Evolutionary conservation across 1,284 basidiomycete genomes (phyloP).

Genomic region (Fomitopsis pinicola): DNA sequence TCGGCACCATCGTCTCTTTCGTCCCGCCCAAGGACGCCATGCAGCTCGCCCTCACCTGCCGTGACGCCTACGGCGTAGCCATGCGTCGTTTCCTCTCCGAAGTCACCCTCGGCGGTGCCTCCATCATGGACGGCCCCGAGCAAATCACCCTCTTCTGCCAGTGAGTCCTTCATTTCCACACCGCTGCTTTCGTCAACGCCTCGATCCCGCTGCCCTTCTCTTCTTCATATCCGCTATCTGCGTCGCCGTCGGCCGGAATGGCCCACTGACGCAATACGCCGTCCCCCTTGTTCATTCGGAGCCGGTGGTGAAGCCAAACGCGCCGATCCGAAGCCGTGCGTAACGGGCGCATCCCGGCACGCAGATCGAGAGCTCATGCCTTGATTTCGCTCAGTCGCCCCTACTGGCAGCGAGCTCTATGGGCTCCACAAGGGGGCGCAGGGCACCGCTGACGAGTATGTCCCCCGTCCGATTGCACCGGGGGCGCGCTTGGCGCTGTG

Average conservation of each 20-base stretch:
- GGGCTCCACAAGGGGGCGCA: too few species aligned
- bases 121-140: not conserved
- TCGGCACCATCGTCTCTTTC: not conserved
- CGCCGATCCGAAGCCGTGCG: too few species aligned
- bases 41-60: slow-evolving; percentile 4
- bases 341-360: too few species aligned
- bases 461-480: too few species aligned
- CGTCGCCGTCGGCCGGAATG: not conserved
- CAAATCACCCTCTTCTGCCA: slow-evolving; percentile 1
- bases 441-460: too few species aligned
- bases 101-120: slow-evolving; percentile 2
- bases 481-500: too few species aligned
- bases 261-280: not conserved
- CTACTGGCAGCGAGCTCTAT: too few species aligned
- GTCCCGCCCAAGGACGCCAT: slow-evolving; percentile 1
- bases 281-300: not conserved
- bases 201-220: not conserved
- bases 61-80: slow-evolving; percentile 3
- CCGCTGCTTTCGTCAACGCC: not conserved
- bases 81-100: slow-evolving; percentile 4
- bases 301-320: too few species aligned
- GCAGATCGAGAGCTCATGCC: too few species aligned
- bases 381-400: too few species aligned
- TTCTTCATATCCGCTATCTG: not conserved
- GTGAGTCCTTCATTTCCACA: not conserved